Percentiles rank a stretch among this genome's conserved stretches.
Conservation (phyloP, 1,139 yeast species). For the Lodderomyces orthopsilosis region DNA sequence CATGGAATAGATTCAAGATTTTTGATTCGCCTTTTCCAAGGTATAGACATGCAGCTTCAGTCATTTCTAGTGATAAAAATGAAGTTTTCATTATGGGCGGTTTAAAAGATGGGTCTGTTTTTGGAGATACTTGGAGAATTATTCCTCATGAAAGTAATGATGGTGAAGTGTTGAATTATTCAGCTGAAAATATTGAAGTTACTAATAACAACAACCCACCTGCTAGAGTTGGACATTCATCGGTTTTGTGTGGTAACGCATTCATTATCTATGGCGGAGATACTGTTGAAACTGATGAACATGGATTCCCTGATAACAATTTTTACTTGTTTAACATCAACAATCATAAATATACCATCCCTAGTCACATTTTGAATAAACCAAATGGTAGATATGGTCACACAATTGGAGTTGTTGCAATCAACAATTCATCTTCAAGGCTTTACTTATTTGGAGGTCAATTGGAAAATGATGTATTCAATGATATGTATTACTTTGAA, state of each 20-base stretch:
- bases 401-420: constrained; percentile 59
- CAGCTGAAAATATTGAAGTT: constrained; percentile 63
- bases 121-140: constrained; percentile 91
- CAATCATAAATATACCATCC: constrained; percentile 87
- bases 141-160: constrained; percentile 35
- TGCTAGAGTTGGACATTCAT: constrained; percentile 95
- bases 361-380: constrained; percentile 74
- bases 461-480: constrained; percentile 80
- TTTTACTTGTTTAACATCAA: constrained; percentile 87
- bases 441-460: constrained; percentile 95
- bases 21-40: constrained; percentile 88
- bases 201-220: constrained; percentile 62
- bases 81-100: constrained; percentile 94
- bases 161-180: constrained; percentile 32
- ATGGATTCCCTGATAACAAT: constrained; percentile 82
- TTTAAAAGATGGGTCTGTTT: constrained; percentile 84
- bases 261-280: constrained; percentile 96
- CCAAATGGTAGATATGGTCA: constrained; percentile 97
- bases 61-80: constrained; percentile 72
- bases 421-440: constrained; percentile 65
- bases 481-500: constrained; percentile 84
- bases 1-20: constrained; percentile 76
- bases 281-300: constrained; percentile 78
- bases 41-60: constrained; percentile 86
- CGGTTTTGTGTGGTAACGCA: constrained; percentile 91